A percentile compares a stretch with the other conserved stretches of the same genome.
Conservation (phyloP, 1,139 yeast species). For the Kluyveromyces marxianus region DNA sequence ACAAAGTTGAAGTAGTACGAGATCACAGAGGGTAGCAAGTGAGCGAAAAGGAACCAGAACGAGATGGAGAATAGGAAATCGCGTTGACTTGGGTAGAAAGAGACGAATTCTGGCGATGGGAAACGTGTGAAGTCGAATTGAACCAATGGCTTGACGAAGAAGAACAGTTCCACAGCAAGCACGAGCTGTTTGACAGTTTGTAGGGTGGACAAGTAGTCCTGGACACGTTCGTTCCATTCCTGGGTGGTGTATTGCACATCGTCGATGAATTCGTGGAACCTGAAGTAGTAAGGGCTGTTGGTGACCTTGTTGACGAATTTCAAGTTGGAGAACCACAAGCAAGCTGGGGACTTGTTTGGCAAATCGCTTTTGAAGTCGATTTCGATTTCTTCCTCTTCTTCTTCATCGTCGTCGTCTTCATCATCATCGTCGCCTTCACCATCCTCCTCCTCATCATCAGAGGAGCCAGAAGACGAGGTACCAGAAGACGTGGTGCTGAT, state of each 20-base stretch:
- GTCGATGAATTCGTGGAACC: slow-evolving; percentile 19
- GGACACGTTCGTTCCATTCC: slow-evolving; percentile 22
- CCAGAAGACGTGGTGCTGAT: slow-evolving; percentile 1
- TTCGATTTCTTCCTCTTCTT: slow-evolving; percentile 8
- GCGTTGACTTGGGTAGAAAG: slow-evolving; percentile 8
- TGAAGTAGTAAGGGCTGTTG: slow-evolving; percentile 14
- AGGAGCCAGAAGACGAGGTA: slow-evolving; percentile 5
- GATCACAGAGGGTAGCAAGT: slow-evolving; percentile 19
- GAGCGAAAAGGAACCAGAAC: slow-evolving; percentile 19
- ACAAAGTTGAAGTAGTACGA: slow-evolving; percentile 28
- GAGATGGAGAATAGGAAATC: slow-evolving; percentile 10
- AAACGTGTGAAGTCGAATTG: neutral
- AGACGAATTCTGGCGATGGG: slow-evolving; percentile 6
- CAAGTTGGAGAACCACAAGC: slow-evolving; percentile 10
- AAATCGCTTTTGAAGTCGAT: slow-evolving; percentile 5
- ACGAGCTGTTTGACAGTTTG: slow-evolving; percentile 20
- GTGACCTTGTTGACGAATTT: slow-evolving; percentile 9
- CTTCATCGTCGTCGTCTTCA: slow-evolving; percentile 8
- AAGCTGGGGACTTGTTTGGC: slow-evolving; percentile 4
- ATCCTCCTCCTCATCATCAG: too few species aligned
- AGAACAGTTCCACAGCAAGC: slow-evolving; percentile 18
- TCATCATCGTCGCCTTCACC: slow-evolving; percentile 5
- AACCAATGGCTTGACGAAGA: slow-evolving; percentile 9
- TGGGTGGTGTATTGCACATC: slow-evolving; percentile 18
- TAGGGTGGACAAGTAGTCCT: slow-evolving; percentile 25